Evolutionary conservation across 352 stramenopile genomes (phyloP).

Genomic region (Chrysophaeum taylorii): DNA sequence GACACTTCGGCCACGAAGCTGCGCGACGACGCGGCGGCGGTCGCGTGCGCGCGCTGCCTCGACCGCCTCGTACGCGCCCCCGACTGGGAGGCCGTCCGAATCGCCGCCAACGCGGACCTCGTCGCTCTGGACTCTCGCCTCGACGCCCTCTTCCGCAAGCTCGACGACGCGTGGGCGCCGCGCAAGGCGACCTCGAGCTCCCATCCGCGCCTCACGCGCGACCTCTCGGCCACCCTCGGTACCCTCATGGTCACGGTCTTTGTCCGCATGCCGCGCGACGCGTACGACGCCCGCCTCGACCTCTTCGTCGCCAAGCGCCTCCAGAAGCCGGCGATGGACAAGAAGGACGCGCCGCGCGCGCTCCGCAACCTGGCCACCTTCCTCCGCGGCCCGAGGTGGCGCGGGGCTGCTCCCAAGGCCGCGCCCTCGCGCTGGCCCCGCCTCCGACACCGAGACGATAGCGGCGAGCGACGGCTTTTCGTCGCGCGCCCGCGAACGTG

Average conservation of each 20-base stretch:
- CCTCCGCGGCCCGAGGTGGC: neutral
- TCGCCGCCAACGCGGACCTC: neutral
- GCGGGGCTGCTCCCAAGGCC: neutral
- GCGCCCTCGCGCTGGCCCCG: neutral
- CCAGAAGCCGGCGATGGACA: conserved; percentile 1
- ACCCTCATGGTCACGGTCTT: neutral
- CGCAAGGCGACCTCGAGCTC: neutral
- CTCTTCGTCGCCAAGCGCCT: neutral
- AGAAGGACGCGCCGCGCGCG: neutral
- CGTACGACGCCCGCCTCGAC: neutral
- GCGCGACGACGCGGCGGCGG: neutral
- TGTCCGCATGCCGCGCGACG: neutral
- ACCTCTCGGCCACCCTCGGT: neutral
- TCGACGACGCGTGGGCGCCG: neutral
- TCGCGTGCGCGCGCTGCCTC: neutral
- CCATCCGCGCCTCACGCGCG: neutral
- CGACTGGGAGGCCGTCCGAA: neutral
- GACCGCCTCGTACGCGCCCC: neutral
- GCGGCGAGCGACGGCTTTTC: neutral
- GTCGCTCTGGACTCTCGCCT: neutral
- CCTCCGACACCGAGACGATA: neutral
- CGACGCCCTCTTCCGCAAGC: neutral
- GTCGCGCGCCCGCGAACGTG: neutral
- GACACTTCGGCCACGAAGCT: neutral
- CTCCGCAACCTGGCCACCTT: neutral